Evolutionary conservation across 305 asterid genomes (phyloP), one percentile per base, ranked within the genome.

Genomic region (Ruellia speciosa): DNA sequence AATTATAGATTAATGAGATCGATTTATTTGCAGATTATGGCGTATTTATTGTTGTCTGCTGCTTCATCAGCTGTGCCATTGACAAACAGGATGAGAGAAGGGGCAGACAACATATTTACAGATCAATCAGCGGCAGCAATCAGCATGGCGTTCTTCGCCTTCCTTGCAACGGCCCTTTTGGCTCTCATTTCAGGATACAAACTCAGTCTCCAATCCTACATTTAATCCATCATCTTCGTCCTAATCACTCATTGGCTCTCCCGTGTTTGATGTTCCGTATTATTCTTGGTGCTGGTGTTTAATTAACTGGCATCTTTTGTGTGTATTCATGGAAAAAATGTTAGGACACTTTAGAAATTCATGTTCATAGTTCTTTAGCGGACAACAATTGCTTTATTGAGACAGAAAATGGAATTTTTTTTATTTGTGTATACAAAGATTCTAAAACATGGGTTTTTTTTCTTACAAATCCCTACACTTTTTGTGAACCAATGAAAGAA

Each of bases 61-160:
- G 94, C 93, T 51, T 89, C 97, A 60, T 70, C 97, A 0, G 94
- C 94, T 0, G 82, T 89, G 37, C 97, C 95, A 3, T 18, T 86
- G 74, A 86, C 95, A 18, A 77, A 86, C 74, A 68, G 60, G 46
- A 74, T 82, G 88, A 74, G 97, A 66, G 79, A 73, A 82, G 86
- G 78, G 8, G 62, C 75, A 11, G 97, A 82, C 59, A 89, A 84
- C 75, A 80, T 80, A 64, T 90, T 90, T 59, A 90, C 96, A 14
- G 97, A 90, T 70, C 70, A 90, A 6, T 81, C 95, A 13, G 92
- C 90, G 9, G 60, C 96, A 6, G 83, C 95, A 33, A 84, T 84
- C 34, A 75, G 88, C 69, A 76, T 87, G 95, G 90, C 70, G 68
- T 76, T 90, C 64, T 69, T 90, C 20, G 97, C 95, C 7, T 90